Conservation (phyloP, 306 rosid species). For the Hylodesmum podocarpum region DNA sequence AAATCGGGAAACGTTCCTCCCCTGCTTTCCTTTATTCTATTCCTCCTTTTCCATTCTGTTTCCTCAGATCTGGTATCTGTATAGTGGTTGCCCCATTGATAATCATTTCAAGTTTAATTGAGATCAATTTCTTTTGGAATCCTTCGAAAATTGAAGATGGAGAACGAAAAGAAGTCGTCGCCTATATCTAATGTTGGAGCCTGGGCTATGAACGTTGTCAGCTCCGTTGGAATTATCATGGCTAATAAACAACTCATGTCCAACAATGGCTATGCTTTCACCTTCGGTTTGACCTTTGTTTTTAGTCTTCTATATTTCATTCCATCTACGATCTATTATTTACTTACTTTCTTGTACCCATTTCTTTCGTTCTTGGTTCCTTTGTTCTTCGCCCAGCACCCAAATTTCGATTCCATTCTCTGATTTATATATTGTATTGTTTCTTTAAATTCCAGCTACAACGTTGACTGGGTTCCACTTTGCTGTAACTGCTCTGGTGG, state of each 20-base stretch:
- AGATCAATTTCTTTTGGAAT: not conserved
- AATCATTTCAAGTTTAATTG: not conserved
- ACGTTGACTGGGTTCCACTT: constrained; percentile 90
- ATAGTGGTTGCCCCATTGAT: not conserved
- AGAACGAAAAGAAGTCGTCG: constrained; percentile 60
- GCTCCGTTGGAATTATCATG: constrained; percentile 88
- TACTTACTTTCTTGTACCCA: not conserved
- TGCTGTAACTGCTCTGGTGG: constrained; percentile 85
- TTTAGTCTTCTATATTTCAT: not conserved
- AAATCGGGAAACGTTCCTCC: constrained; percentile 6
- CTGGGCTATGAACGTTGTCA: constrained; percentile 83
- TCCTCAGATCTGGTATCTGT: constrained; percentile 32
- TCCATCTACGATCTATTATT: no score
- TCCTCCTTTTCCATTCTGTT: not conserved
- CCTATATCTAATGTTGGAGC: constrained; percentile 74
- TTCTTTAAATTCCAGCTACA: constrained; percentile 54
- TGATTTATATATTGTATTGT: not conserved
- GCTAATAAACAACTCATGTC: constrained; percentile 93
- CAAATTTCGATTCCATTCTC: not conserved
- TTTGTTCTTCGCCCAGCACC: not conserved
- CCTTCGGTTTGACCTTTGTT: constrained; percentile 50
- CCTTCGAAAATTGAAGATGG: constrained; percentile 40
- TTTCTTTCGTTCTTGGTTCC: not conserved
- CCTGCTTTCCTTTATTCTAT: constrained; percentile 17
- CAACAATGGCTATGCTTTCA: constrained; percentile 62